Percentiles rank a stretch among this genome's conserved stretches.
Evolutionary conservation across 2,329 filamentous ascomycete species (phyloP).

Genomic region (Teratosphaeria epicoccoides): DNA sequence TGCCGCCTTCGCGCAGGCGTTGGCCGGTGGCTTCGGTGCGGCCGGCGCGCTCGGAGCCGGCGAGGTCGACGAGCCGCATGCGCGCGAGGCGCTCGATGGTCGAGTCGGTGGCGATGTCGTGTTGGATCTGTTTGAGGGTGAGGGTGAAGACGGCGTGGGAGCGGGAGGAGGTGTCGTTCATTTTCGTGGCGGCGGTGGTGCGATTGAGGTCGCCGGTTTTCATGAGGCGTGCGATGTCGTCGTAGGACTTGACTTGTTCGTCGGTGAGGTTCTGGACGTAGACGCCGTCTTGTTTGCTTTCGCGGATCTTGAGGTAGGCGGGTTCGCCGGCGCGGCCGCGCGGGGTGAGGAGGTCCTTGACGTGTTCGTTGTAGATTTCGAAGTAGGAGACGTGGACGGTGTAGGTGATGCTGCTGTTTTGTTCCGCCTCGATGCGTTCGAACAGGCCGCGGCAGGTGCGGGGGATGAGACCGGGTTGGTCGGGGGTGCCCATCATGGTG

Average conservation of each 20-base stretch:
- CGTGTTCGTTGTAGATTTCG: slow-evolving; percentile 98
- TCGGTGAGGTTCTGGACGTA: slow-evolving; percentile 97
- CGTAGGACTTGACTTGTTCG: slow-evolving; percentile 75
- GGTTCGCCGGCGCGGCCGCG: slow-evolving; percentile 57
- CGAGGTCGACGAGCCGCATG: slow-evolving; percentile 88
- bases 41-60: slow-evolving; percentile 89
- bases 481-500: slow-evolving; percentile 86
- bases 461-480: slow-evolving; percentile 84
- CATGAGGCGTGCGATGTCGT: slow-evolving; percentile 85
- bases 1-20: slow-evolving; percentile 83
- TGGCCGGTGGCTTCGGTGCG: slow-evolving; percentile 89
- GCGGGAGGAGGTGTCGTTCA: slow-evolving; percentile 97
- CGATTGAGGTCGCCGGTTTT: slow-evolving; percentile 77
- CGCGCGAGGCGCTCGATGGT: slow-evolving; percentile 90
- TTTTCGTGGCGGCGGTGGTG: slow-evolving; percentile 88
- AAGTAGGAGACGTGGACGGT: slow-evolving; percentile 97
- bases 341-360: slow-evolving; percentile 81
- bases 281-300: slow-evolving; percentile 86
- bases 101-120: slow-evolving; percentile 94
- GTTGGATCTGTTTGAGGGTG: slow-evolving; percentile 94
- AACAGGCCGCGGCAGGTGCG: slow-evolving; percentile 94
- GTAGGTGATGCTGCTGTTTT: slow-evolving; percentile 87
- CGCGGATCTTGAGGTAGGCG: slow-evolving; percentile 92
- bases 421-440: slow-evolving; percentile 74
- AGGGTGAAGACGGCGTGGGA: slow-evolving; percentile 98